Base-by-base conservation (phyloP, 495 filamentous ascomycete genomes). In the Xylaria sp. region DNA sequence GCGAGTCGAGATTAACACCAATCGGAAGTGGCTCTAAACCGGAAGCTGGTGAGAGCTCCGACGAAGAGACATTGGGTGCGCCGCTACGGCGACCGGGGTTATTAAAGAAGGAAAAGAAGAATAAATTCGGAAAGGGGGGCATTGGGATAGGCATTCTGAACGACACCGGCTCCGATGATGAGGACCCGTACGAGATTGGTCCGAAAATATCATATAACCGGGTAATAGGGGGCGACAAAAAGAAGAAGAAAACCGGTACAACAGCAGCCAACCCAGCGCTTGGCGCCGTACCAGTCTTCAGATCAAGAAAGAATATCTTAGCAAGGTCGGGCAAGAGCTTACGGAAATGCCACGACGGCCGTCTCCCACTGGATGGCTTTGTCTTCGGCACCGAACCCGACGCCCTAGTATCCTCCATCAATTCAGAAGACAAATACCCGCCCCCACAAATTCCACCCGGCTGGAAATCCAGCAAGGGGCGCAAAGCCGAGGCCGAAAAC, bases 91-190 rank as follows among this genome's bases (percentile, higher is more conserved):
- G 75, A 26, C 77, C 77, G 11, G 70, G 70, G 1, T 53, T 61
- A 21, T 41, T 76, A 29, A 82, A 79, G 69, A 78, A 81, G 40
- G 85, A 85, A 64, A 83, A 85, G 17, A 87, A 88, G 48, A 87
- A 82, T 63, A 78, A 86, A 72, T 75, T 78, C 21, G 80, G 74
- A 8, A 86, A 87, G 37, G 88, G 90, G 59, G 92, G 91, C 0
- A 93, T 99, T 59, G 96, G 96, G 0, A 91, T 97, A 17, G 96
- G 96, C 3, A 83, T 98, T 26, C 80, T 99, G 63, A 99, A 98
- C 75, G 96, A 98, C 71, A 97, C 90, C 21, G 95, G 94, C 4
- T 98, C 96, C n/a, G 96, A 98, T 74, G 95, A 98, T 67, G 96
- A 98, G 76, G 97, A 98, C 75, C 93, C 93, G 0, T 98, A 98